phyloP scores from a whole-genome alignment of 1,139 yeast genomes.

The Yamadazyma siamensis region DNA sequence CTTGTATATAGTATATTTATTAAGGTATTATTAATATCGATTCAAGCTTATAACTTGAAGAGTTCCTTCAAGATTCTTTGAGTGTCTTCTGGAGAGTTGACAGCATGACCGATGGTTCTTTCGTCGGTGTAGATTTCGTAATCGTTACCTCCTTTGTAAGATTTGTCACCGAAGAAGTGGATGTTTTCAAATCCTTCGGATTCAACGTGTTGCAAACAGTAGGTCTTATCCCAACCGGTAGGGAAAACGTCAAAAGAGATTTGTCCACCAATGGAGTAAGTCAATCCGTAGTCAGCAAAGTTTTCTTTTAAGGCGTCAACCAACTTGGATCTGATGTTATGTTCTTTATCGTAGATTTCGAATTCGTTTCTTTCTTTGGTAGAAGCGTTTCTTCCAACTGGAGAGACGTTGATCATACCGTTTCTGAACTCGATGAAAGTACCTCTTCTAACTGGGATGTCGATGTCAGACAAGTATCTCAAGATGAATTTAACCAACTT shows the following conservation, averaged over 20 bases:
- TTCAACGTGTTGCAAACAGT: slow-evolving; percentile 89
- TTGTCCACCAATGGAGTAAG: slow-evolving; percentile 98
- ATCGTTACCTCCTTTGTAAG: slow-evolving; percentile 97
- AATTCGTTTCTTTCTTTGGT: slow-evolving; percentile 89
- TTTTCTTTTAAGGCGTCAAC: slow-evolving; percentile 79
- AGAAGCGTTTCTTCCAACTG: slow-evolving; percentile 97
- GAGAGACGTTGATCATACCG: slow-evolving; percentile 98
- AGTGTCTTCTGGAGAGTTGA: slow-evolving; percentile 84
- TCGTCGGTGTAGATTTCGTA: slow-evolving; percentile 89
- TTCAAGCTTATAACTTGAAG: slow-evolving; percentile 44
- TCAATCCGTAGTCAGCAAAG: slow-evolving; percentile 79
- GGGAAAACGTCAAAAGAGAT: slow-evolving; percentile 99
- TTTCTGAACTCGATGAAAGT: slow-evolving; percentile 98
- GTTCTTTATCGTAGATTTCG: slow-evolving; percentile 76
- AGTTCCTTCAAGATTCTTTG: slow-evolving; percentile 77
- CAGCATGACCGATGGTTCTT: slow-evolving; percentile 96
- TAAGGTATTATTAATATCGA: background rate
- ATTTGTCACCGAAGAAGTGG: slow-evolving; percentile 98
- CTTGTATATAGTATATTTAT: slow-evolving; percentile 3
- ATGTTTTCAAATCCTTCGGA: slow-evolving; percentile 79
- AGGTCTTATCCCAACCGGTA: slow-evolving; percentile 99
- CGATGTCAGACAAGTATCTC: slow-evolving; percentile 78
- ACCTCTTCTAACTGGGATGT: slow-evolving; percentile 93
- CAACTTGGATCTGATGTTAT: slow-evolving; percentile 77
- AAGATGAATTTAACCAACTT: slow-evolving; percentile 80